These are phyloP conservation scores for Calvatia gigantea DNA, from an alignment of 768 basidiomycete species.

Conservation along the genomic window DNA sequence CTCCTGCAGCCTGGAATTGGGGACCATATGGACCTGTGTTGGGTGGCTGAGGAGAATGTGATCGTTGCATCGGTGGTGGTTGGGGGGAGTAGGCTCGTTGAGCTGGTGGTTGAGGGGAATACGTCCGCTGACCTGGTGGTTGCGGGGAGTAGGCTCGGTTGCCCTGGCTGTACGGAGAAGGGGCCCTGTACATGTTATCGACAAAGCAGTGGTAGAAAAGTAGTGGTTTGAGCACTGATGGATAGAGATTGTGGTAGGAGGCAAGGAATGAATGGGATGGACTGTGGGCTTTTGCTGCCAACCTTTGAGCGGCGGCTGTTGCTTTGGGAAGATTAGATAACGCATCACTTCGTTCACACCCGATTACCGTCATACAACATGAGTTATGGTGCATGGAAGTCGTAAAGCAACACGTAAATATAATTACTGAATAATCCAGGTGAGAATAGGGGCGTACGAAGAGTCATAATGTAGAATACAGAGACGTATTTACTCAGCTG, in stretches of 20 bases:
- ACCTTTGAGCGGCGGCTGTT: background rate
- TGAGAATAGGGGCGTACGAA: slow-evolving; percentile 1
- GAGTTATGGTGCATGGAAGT: background rate
- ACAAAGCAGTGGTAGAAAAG: background rate
- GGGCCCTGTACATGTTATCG: slow-evolving; percentile 17
- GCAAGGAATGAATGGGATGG: background rate
- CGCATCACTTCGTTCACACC: slow-evolving; percentile 7
- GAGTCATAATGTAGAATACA: background rate
- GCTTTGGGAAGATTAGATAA: slow-evolving; percentile 11
- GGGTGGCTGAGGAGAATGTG: slow-evolving; percentile 3
- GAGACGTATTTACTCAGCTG: slow-evolving; percentile 25
- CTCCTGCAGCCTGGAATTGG: slow-evolving; percentile 3
- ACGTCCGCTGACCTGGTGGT: slow-evolving; percentile 15
- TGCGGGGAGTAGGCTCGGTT: slow-evolving; percentile 1
- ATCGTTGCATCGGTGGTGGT: background rate
- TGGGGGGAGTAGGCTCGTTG: slow-evolving; percentile 15
- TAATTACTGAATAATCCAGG: slow-evolving; percentile 11
- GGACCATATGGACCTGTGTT: slow-evolving; percentile 1
- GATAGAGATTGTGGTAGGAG: background rate
- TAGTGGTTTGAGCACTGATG: background rate
- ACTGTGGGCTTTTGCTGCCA: background rate
- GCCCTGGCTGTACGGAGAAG: slow-evolving; percentile 20
- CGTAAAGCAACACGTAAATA: slow-evolving; percentile 9
- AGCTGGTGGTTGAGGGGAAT: slow-evolving; percentile 10
- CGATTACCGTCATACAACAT: background rate